A percentile compares a stretch with the other conserved stretches of the same genome.
Evolutionary conservation across 2,329 filamentous ascomycete species (phyloP).

Genomic region (Aspergillus sojae): DNA sequence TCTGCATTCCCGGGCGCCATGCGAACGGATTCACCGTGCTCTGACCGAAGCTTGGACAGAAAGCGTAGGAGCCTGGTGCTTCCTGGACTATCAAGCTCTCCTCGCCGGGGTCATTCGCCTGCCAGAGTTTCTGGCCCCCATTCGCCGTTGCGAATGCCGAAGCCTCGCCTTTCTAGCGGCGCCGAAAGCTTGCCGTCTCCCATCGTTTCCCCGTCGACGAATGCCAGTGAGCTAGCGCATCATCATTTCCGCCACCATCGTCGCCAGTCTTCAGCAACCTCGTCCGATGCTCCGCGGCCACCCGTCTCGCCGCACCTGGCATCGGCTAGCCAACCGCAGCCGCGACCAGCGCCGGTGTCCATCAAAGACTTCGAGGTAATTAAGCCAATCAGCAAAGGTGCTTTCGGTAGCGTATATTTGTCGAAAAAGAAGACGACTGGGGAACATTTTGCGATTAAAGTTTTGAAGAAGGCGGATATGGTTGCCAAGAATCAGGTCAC

Average conservation of each 20-base stretch:
- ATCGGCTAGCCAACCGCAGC: slow-evolving; percentile 78
- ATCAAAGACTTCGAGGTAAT: slow-evolving; percentile 99
- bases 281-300: slow-evolving; percentile 68
- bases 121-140: slow-evolving; percentile 74
- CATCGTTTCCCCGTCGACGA: slow-evolving; percentile 84
- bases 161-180: slow-evolving; percentile 68
- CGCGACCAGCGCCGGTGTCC: slow-evolving; percentile 85
- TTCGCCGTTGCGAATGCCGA: slow-evolving; percentile 82
- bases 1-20: slow-evolving; percentile 71
- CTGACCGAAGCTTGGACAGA: slow-evolving; percentile 81
- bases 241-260: slow-evolving; percentile 70
- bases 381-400: slow-evolving; percentile 98
- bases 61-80: slow-evolving; percentile 87
- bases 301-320: slow-evolving; percentile 82
- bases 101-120: slow-evolving; percentile 85
- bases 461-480: slow-evolving; percentile 99
- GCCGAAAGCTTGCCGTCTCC: slow-evolving; percentile 70
- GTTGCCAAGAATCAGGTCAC: slow-evolving; percentile 99
- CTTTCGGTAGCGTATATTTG: slow-evolving; percentile 95
- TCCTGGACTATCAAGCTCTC: slow-evolving; percentile 71
- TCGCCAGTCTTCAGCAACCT: slow-evolving; percentile 86
- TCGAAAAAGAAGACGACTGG: slow-evolving; percentile 98
- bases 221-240: slow-evolving; percentile 68
- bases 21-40: slow-evolving; percentile 86
- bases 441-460: slow-evolving; percentile 98